Evolutionary conservation across 768 basidiomycete genomes (phyloP), one percentile per base, ranked within the genome.

Genomic region (Dioszegia crocea): DNA sequence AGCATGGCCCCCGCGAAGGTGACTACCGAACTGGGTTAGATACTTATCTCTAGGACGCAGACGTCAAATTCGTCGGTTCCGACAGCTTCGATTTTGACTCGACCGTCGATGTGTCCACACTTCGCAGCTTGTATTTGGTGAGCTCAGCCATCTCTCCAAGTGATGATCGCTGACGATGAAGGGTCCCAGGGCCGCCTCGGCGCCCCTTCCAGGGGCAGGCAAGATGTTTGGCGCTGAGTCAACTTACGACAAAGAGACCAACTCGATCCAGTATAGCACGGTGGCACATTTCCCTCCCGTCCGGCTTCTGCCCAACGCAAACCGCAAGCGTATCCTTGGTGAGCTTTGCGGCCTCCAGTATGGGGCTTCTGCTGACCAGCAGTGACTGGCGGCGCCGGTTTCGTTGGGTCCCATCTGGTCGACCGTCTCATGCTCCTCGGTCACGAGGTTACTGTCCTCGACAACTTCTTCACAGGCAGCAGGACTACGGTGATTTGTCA

Each of bases 381-480:
- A 66, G 88, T 97, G 67, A 98, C 94, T 21, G 94, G 94, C 59
- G 94, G 96, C 39, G 96, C 94, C 36, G 96, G 96, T n/a, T 99
- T 99, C 77, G 94, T 99, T 59, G 96, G 96, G 16, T 94, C 91
- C 31, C 96, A 99, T 79, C 85, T 99, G 48, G 80, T 99, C 53
- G 96, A 99, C 80, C 85, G 96, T 48, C 84, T 98, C 62, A 93
- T 99, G 91, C 83, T 97, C 62, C 84, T 98, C 52, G 96, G 96
- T 16, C 96, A 99, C 74, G 92, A 97, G 76, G 91, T 94, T 67
- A 92, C 91, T 56, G 94, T 97, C 64, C 79, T 96, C 57, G 94
- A 98, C 81, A 97, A 97, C 80, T 99, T 99, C 78, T 99, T 99
- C 81, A 97, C 93, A 23, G 96, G 96, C 16, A 89, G 88, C 56